A percentile compares a stretch with the other conserved stretches of the same genome.
Evolutionary conservation across 306 rosid genomes (phyloP).

Genomic region (Dryas alaskensis): DNA sequence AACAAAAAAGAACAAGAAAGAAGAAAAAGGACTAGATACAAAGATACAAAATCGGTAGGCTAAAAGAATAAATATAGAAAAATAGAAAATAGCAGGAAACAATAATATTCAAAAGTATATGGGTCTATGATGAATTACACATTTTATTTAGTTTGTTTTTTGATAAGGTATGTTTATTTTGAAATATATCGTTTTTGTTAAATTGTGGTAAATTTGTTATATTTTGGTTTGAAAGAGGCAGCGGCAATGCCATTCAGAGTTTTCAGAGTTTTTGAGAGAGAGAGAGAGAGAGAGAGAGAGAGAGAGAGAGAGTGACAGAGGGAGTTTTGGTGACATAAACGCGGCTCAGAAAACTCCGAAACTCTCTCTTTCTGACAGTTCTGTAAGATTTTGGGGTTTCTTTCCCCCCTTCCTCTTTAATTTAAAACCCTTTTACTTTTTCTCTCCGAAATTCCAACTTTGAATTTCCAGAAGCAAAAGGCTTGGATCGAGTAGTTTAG

Average conservation of each 20-base stretch:
- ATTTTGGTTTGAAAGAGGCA: conserved; percentile 44
- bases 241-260: conserved; percentile 49
- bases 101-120: too few relatives aligned
- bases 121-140: not conserved
- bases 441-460: conserved; percentile 15
- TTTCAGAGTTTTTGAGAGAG: conserved; percentile 12
- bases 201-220: not conserved
- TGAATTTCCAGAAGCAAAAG: conserved; percentile 24
- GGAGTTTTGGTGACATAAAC: conserved; percentile 28
- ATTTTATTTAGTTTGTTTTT: not conserved
- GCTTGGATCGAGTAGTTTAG: conserved; percentile 28
- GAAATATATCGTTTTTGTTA: not conserved
- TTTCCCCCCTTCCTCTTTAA: not conserved
- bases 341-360: conserved; percentile 22
- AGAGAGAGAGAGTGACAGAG: conserved; percentile 17
- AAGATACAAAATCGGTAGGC: not conserved
- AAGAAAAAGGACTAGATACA: not conserved
- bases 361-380: conserved; percentile 4
- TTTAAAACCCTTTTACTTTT: conserved; percentile 3
- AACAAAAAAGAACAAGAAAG: not conserved
- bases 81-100: not conserved
- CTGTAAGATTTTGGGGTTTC: conserved; percentile 17
- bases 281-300: conserved; percentile 13
- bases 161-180: too few relatives aligned
- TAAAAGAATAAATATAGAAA: not conserved